These are phyloP conservation scores for Vitis labrusca DNA, from an alignment of 164 flowering plant genomes.

Conservation along the genomic window DNA sequence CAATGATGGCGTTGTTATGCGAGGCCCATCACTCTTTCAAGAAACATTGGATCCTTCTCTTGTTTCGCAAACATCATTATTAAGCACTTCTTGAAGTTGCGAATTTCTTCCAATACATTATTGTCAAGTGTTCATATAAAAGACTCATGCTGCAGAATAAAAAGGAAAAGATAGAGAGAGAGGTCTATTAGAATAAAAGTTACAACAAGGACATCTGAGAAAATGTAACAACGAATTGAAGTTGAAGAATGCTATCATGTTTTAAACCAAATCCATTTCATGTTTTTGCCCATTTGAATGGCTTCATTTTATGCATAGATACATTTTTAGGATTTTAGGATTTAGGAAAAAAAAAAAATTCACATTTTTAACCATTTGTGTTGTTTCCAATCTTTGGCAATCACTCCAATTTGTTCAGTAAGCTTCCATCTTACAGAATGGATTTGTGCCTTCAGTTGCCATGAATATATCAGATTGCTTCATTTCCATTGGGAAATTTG, in stretches of 20 bases:
- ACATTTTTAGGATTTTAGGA: background rate
- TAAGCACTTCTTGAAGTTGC: slow-evolving; percentile 95
- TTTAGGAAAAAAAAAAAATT: background rate
- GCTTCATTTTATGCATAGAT: background rate
- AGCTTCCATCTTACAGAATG: too few species aligned
- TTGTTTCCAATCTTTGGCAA: too few species aligned
- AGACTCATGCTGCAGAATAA: slow-evolving; percentile 70
- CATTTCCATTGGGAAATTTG: background rate
- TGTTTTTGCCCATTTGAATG: background rate
- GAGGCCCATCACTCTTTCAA: slow-evolving; percentile 88
- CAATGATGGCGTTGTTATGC: slow-evolving; percentile 88
- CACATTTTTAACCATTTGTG: too few species aligned
- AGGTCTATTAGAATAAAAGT: slow-evolving; percentile 1
- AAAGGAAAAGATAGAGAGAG: background rate
- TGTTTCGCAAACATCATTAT: slow-evolving; percentile 87
- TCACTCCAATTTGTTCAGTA: too few species aligned
- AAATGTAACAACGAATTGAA: too few species aligned
- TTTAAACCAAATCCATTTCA: too few species aligned
- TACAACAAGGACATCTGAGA: background rate
- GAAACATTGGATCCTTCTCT: slow-evolving; percentile 76
- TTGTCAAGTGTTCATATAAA: slow-evolving; percentile 73
- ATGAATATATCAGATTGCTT: background rate
- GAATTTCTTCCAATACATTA: slow-evolving; percentile 85
- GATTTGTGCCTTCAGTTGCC: too few species aligned
- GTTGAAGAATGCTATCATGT: too few species aligned